These are phyloP conservation scores for Aspergillus proliferans DNA, from an alignment of 2,329 filamentous ascomycete genomes.

Conservation along the genomic window DNA sequence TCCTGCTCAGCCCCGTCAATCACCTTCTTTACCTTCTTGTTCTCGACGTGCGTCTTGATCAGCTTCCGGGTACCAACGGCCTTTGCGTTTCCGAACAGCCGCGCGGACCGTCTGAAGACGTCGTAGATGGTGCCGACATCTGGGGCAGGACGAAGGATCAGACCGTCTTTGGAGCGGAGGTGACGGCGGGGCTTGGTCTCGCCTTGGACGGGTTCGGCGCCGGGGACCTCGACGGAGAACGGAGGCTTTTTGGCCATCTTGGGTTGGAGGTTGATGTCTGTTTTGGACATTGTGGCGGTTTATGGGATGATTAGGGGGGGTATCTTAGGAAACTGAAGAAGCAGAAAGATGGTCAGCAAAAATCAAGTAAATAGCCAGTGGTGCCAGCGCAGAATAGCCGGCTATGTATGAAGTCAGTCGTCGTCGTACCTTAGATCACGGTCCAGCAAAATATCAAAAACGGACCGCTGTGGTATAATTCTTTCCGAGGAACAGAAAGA, in stretches of 20 bases:
- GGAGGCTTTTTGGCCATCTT: constrained; percentile 62
- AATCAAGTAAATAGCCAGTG: constrained; percentile 6
- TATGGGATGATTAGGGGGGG: not conserved
- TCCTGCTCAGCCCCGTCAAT: constrained; percentile 72
- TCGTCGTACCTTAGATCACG: not conserved
- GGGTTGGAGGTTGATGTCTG: constrained; percentile 31
- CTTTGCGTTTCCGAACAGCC: constrained; percentile 55
- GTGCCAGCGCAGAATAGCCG: constrained; percentile 1
- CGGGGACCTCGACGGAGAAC: constrained; percentile 67
- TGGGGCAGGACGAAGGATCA: constrained; percentile 59
- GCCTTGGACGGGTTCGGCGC: constrained; percentile 62
- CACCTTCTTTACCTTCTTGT: constrained; percentile 83
- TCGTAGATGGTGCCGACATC: constrained; percentile 74
- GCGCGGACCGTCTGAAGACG: constrained; percentile 64
- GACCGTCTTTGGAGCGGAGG: constrained; percentile 61
- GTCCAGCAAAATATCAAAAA: not conserved
- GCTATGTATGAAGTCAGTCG: not conserved
- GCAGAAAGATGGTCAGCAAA: not conserved
- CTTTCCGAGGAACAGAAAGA: not conserved
- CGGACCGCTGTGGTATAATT: not conserved
- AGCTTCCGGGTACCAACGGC: constrained; percentile 68
- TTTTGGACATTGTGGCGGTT: constrained; percentile 25
- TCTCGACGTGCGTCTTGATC: constrained; percentile 71
- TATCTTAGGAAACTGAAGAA: not conserved
- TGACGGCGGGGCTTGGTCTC: constrained; percentile 81